phyloP scores from a whole-genome alignment of 2,329 filamentous ascomycete genomes.

The Ascochyta koolunga region DNA sequence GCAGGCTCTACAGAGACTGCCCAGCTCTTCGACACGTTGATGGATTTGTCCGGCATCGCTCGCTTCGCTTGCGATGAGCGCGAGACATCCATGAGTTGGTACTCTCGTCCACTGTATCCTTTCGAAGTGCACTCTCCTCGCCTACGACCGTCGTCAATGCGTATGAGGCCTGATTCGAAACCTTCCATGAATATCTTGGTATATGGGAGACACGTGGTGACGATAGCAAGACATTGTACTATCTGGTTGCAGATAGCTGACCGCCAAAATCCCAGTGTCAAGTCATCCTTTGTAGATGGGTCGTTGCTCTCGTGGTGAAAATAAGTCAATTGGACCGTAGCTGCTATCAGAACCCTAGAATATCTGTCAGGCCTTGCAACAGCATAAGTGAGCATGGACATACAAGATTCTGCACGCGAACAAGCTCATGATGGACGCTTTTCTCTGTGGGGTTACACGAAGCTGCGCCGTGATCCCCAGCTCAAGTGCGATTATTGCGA shows the following conservation, averaged over 20 bases:
- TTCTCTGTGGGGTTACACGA: slow-evolving; percentile 19
- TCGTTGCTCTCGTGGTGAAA: slow-evolving; percentile 22
- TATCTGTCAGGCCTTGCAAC: background rate
- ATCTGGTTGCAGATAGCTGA: slow-evolving; percentile 32
- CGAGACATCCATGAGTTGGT: slow-evolving; percentile 27
- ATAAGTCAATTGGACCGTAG: slow-evolving; percentile 23
- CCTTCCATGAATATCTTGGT: slow-evolving; percentile 38
- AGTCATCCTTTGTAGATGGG: slow-evolving; percentile 19
- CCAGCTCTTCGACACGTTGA: slow-evolving; percentile 23
- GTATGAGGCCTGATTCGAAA: slow-evolving; percentile 33
- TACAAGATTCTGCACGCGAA: slow-evolving; percentile 29
- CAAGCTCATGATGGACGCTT: slow-evolving; percentile 25
- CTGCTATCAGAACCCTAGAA: slow-evolving; percentile 22
- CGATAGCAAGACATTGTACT: slow-evolving; percentile 32
- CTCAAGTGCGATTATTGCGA: slow-evolving; percentile 30
- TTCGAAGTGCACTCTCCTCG: slow-evolving; percentile 19
- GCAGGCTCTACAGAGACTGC: slow-evolving; percentile 18
- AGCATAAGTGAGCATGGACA: background rate
- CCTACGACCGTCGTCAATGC: slow-evolving; percentile 26
- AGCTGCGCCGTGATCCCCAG: slow-evolving; percentile 24
- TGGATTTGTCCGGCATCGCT: slow-evolving; percentile 8
- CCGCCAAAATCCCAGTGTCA: slow-evolving; percentile 38
- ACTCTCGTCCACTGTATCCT: slow-evolving; percentile 18
- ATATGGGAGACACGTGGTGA: slow-evolving; percentile 38
- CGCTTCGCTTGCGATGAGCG: slow-evolving; percentile 6